Percentiles rank a stretch among this genome's conserved stretches.
These are phyloP conservation scores for Quercus engelmannii DNA, from an alignment of 306 rosid species.

Conservation along the genomic window DNA sequence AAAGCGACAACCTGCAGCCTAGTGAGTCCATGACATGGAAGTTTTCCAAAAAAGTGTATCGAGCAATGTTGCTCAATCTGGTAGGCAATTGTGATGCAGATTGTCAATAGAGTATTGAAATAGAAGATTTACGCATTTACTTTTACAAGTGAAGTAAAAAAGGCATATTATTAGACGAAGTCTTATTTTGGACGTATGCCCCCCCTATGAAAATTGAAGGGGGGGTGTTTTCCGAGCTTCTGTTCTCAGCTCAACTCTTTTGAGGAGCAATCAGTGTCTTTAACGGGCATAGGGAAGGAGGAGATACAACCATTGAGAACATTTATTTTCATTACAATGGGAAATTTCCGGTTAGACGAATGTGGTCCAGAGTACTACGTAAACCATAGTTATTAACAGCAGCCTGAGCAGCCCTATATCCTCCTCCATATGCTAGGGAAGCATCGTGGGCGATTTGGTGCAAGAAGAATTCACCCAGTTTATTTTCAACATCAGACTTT, in stretches of 20 bases:
- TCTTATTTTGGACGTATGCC: constrained; percentile 23
- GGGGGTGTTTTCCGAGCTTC: constrained; percentile 22
- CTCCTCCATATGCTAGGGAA: constrained; percentile 93
- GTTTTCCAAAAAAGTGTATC: too few relatives aligned
- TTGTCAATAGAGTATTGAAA: not conserved
- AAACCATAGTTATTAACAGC: constrained; percentile 81
- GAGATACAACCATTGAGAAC: not conserved
- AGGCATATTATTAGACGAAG: constrained; percentile 21
- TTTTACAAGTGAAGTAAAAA: not conserved
- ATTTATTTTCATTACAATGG: constrained; percentile 45
- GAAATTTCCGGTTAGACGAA: constrained; percentile 64
- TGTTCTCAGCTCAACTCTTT: constrained; percentile 18
- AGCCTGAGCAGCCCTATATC: constrained; percentile 83
- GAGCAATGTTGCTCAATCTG: constrained; percentile 8
- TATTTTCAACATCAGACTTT: constrained; percentile 63
- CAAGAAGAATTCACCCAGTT: constrained; percentile 85
- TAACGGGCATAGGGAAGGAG: not conserved
- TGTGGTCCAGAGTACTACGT: constrained; percentile 78
- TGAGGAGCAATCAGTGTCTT: constrained; percentile 6
- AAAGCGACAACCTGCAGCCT: not conserved
- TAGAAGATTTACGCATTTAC: not conserved
- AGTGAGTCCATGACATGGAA: not conserved
- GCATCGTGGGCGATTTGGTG: constrained; percentile 82
- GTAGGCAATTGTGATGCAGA: constrained; percentile 3
- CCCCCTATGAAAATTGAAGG: constrained; percentile 28